Evolutionary conservation across 1,284 basidiomycete species (phyloP), one percentile per base, ranked within the genome.

Genomic region (Inonotus hispidus): DNA sequence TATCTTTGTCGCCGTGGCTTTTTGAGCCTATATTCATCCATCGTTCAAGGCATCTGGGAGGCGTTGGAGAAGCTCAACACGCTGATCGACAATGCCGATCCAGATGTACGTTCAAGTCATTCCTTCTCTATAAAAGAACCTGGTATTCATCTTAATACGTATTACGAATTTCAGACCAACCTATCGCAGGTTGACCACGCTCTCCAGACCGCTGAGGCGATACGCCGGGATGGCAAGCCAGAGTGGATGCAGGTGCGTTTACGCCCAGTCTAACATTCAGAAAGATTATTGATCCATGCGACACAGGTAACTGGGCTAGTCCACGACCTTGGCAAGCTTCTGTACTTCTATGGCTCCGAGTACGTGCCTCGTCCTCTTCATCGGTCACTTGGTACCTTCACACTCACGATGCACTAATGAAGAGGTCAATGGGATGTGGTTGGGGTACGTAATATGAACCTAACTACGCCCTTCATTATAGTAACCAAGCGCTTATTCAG

Each of bases 51-150:
- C 16, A 39, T 60, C 3, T 95, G 93, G 93, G 86, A 93, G 69
- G 93, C 93, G 3, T 93, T 95, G 73, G 92, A 95, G 70, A 85
- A 87, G 79, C 84, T 96, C 61, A 86, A 95, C 70, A 93, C 88
- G 0, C 80, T 96, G 49, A 82, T 95, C 59, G 92, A 95, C 72
- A 90, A 93, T 67, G 92, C 90, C 8, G 92, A 93, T 71, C 91
- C 91, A 56, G 90, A 92, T 69, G 88, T 89, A 63, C 63, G 83
- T 73, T 46, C 41, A 25, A 16, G 21, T n/a, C 45, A 54, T 55
- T 45, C 27, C 16, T 60, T 64, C 45, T 65, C 43, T 63, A 38
- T 25, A 27, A 57, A 56, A 35, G 23, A 39, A 35, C n/a, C 16
- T 55, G 19, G 23, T 23, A 3, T 21, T 29, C 3, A 32, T 8